Evolutionary conservation across 257 asterid genomes (phyloP).

Genomic region (Thymus mandschuricus): DNA sequence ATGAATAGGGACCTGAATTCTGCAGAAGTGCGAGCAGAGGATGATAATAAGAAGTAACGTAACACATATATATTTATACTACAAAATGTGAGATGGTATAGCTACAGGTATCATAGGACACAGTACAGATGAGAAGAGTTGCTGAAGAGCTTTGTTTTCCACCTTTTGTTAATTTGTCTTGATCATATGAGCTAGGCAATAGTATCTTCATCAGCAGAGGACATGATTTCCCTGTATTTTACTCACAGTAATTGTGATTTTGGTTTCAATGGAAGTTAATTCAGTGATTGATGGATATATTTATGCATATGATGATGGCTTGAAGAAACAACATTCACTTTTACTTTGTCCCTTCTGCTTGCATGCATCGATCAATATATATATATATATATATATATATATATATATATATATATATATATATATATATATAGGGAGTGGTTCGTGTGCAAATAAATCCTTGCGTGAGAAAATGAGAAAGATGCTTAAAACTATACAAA

Average conservation of each 20-base stretch:
- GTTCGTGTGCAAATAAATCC: too few relatives aligned
- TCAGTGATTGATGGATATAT: background rate
- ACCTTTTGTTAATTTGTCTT: background rate
- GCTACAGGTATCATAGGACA: background rate
- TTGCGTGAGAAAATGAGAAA: too few relatives aligned
- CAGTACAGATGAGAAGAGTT: conserved; percentile 4
- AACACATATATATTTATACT: background rate
- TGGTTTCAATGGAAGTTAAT: background rate
- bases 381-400: too few relatives aligned
- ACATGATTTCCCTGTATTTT: background rate
- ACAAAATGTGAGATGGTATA: background rate
- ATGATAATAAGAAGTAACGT: background rate
- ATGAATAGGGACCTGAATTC: background rate
- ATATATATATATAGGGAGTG: too few relatives aligned
- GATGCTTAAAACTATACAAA: too few relatives aligned
- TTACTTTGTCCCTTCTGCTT: too few relatives aligned
- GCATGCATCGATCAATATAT: too few relatives aligned
- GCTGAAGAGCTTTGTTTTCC: conserved; percentile 5
- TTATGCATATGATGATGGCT: too few relatives aligned
- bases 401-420: too few relatives aligned
- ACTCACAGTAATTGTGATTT: background rate
- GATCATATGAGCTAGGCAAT: background rate
- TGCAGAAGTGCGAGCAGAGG: conserved; percentile 7
- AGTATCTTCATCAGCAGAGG: background rate
- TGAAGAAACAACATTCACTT: too few relatives aligned